Conservation (phyloP, 108 stramenopile genomes). For the Bacterosira constricta region DNA sequence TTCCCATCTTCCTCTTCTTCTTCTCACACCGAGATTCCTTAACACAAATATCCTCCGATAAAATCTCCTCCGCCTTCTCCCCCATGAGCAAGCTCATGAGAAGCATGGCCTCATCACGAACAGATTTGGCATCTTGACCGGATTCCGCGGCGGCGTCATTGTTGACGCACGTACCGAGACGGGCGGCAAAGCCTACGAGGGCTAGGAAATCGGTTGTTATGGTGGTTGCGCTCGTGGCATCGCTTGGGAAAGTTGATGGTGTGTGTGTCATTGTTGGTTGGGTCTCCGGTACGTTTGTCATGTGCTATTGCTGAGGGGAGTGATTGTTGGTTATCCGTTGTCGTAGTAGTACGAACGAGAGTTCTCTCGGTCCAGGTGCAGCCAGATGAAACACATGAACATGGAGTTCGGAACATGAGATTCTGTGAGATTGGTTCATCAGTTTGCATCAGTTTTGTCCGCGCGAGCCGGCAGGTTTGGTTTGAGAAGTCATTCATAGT, state of each 20-base stretch:
- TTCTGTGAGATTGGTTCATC: no score
- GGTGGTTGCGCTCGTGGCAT: slow-evolving; percentile 13
- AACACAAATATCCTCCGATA: slow-evolving; percentile 36
- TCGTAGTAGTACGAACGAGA: no score
- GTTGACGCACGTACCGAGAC: slow-evolving; percentile 52
- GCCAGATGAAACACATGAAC: no score
- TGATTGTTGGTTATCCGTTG: no score
- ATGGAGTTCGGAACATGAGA: no score
- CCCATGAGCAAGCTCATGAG: slow-evolving; percentile 78
- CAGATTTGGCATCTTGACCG: slow-evolving; percentile 49
- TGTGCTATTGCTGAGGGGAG: background rate
- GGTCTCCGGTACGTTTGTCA: background rate
- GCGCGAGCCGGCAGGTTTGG: no score
- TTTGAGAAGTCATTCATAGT: no score
- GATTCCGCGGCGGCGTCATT: slow-evolving; percentile 50
- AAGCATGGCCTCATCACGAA: slow-evolving; percentile 75
- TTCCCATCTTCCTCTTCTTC: slow-evolving; percentile 10
- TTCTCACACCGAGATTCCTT: slow-evolving; percentile 17
- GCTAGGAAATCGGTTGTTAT: slow-evolving; percentile 59
- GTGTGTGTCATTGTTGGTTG: slow-evolving; percentile 3
- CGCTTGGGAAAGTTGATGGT: background rate
- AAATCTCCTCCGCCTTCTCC: slow-evolving; percentile 42
- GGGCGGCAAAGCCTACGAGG: slow-evolving; percentile 65
- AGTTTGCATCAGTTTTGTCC: no score
- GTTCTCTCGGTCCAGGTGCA: no score